phyloP scores from a whole-genome alignment of 768 basidiomycete genomes.

The Boletus tylopilopsis region DNA sequence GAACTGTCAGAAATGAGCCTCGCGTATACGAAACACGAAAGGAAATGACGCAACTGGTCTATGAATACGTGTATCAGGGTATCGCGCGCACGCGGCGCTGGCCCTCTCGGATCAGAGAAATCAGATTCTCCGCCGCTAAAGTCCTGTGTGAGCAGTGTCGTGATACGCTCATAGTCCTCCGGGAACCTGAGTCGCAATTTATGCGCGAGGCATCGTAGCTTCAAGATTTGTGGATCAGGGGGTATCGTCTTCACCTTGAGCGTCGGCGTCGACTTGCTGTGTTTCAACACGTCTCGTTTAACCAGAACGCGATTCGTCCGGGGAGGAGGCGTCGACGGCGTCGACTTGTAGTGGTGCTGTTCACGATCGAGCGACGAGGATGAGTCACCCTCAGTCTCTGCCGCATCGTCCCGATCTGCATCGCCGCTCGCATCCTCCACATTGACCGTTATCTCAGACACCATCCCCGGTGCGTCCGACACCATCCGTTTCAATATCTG shows the following conservation, averaged over 20 bases:
- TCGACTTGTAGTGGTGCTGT: slow-evolving; percentile 21
- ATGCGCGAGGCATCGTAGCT: slow-evolving; percentile 52
- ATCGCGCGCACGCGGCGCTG: slow-evolving; percentile 30
- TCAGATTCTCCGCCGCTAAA: slow-evolving; percentile 34
- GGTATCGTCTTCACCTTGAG: slow-evolving; percentile 40
- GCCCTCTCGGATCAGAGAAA: slow-evolving; percentile 33
- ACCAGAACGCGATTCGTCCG: slow-evolving; percentile 17
- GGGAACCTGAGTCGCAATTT: slow-evolving; percentile 56
- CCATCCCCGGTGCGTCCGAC: slow-evolving; percentile 15
- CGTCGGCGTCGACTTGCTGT: slow-evolving; percentile 46
- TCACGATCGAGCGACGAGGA: slow-evolving; percentile 29
- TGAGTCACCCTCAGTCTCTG: slow-evolving; percentile 22
- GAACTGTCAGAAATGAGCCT: slow-evolving; percentile 47
- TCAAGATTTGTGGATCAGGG: slow-evolving; percentile 45
- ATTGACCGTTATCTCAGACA: slow-evolving; percentile 22
- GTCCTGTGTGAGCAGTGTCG: slow-evolving; percentile 31
- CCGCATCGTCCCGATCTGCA: slow-evolving; percentile 23
- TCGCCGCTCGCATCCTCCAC: slow-evolving; percentile 25
- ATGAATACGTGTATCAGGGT: slow-evolving; percentile 39
- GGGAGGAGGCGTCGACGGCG: slow-evolving; percentile 32
- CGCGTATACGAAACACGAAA: no score
- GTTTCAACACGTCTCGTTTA: slow-evolving; percentile 31
- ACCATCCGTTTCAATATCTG: slow-evolving; percentile 26
- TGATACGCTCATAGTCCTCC: slow-evolving; percentile 39
- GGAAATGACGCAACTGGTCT: slow-evolving; percentile 38